Percentiles rank a stretch among this genome's conserved stretches.
phyloP scores from a whole-genome alignment of 1,139 yeast species.

The Pneumocystis wakefieldiae region DNA sequence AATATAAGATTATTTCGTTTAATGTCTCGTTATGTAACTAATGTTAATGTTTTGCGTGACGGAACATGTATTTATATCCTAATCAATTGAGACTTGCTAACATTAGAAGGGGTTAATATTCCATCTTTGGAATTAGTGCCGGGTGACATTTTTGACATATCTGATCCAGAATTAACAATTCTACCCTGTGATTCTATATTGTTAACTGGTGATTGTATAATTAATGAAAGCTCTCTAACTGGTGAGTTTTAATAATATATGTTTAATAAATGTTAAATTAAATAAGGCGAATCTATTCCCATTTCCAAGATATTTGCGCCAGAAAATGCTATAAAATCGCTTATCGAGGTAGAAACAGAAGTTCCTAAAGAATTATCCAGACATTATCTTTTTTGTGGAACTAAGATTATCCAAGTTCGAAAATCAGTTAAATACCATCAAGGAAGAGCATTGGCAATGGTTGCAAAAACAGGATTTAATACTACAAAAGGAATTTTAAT shows the following conservation, averaged over 20 bases:
- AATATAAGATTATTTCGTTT: conserved; percentile 60
- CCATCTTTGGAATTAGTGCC: conserved; percentile 78
- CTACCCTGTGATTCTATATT: conserved; percentile 85
- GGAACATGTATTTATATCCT: conserved; percentile 76
- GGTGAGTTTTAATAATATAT: conserved; percentile 29
- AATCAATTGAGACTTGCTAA: neutral
- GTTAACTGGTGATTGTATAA: conserved; percentile 80
- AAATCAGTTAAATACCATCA: conserved; percentile 33
- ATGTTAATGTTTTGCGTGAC: conserved; percentile 78
- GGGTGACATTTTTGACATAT: conserved; percentile 84
- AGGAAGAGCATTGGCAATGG: conserved; percentile 68
- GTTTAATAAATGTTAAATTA: neutral
- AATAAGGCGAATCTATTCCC: conserved; percentile 64
- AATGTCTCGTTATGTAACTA: conserved; percentile 59
- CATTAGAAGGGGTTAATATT: neutral
- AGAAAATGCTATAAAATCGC: conserved; percentile 40
- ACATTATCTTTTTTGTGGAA: conserved; percentile 73
- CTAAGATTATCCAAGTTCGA: conserved; percentile 70
- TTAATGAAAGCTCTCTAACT: conserved; percentile 88
- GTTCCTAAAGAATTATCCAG: conserved; percentile 56
- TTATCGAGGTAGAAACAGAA: conserved; percentile 30
- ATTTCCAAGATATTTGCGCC: conserved; percentile 65
- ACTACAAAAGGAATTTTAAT: conserved; percentile 93
- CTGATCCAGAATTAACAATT: conserved; percentile 58
- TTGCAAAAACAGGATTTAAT: conserved; percentile 76